Percentiles rank a stretch among this genome's conserved stretches.
These are phyloP conservation scores for Trichoderma atrobrunneum DNA, from an alignment of 2,329 filamentous ascomycete genomes.

Conservation along the genomic window DNA sequence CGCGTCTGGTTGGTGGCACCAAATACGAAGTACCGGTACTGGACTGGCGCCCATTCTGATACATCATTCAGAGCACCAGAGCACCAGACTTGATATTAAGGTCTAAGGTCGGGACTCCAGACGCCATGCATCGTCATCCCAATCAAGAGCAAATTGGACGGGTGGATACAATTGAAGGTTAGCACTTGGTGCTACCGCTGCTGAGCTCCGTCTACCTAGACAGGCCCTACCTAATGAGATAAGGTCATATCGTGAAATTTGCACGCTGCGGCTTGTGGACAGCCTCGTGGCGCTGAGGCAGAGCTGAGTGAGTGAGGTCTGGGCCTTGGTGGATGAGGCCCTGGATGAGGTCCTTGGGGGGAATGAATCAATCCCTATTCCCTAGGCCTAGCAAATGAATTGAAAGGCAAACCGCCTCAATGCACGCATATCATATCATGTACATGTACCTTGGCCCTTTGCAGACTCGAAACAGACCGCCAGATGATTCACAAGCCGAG, in stretches of 20 bases:
- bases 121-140: background rate
- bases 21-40: background rate
- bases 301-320: background rate
- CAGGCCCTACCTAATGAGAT: background rate
- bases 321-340: background rate
- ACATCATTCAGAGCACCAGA: background rate
- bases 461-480: background rate
- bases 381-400: background rate
- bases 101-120: background rate
- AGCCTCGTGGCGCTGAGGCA: background rate
- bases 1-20: background rate
- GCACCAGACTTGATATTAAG: background rate
- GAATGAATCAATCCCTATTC: background rate
- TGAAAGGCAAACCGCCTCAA: background rate
- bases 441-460: background rate
- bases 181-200: background rate
- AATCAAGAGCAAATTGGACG: background rate
- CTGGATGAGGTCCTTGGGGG: background rate
- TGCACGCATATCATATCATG: background rate
- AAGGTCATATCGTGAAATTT: background rate
- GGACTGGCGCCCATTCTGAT: background rate
- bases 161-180: background rate
- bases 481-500: slow-evolving; percentile 6
- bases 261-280: background rate
- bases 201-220: background rate